Percentiles rank a stretch among this genome's conserved stretches.
These are phyloP conservation scores for Ocimum tenuiflorum DNA, from an alignment of 257 asterid genomes.

Conservation along the genomic window DNA sequence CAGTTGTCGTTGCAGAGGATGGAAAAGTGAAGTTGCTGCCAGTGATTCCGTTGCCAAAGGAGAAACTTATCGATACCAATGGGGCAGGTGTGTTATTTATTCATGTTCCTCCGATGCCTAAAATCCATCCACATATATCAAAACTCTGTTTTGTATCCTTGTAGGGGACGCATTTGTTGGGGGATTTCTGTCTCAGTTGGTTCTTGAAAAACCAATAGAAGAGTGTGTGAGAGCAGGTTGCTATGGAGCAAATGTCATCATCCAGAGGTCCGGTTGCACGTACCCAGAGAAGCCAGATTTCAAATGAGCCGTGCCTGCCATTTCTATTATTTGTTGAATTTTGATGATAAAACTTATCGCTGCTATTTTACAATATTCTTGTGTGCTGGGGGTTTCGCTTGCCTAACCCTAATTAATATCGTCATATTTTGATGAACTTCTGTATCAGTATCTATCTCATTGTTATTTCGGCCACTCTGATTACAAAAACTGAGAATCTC, in stretches of 20 bases:
- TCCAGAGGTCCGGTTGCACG: constrained; percentile 86
- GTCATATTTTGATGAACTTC: background rate
- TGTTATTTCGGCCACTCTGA: background rate
- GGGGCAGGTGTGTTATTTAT: constrained; percentile 67
- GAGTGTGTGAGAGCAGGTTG: constrained; percentile 72
- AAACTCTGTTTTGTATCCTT: background rate
- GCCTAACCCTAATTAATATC: background rate
- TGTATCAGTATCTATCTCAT: background rate
- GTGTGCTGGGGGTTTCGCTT: constrained; percentile 9
- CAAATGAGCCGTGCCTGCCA: constrained; percentile 18
- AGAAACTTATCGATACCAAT: constrained; percentile 91
- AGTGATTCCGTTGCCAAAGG: constrained; percentile 66
- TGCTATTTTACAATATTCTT: constrained; percentile 1
- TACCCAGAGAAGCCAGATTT: constrained; percentile 80
- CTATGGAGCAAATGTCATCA: constrained; percentile 71
- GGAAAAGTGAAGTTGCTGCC: constrained; percentile 76
- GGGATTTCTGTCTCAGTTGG: constrained; percentile 75
- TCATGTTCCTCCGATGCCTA: background rate
- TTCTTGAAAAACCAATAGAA: constrained; percentile 53
- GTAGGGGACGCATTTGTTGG: constrained; percentile 85
- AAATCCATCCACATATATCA: no score
- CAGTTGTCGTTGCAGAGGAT: constrained; percentile 84
- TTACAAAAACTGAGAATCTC: background rate
- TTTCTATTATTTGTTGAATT: constrained; percentile 16
- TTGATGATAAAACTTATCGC: constrained; percentile 8